Evolutionary conservation across 2,329 filamentous ascomycete species (phyloP), one percentile per base, ranked within the genome.

Genomic region (Cladosporium velox): DNA sequence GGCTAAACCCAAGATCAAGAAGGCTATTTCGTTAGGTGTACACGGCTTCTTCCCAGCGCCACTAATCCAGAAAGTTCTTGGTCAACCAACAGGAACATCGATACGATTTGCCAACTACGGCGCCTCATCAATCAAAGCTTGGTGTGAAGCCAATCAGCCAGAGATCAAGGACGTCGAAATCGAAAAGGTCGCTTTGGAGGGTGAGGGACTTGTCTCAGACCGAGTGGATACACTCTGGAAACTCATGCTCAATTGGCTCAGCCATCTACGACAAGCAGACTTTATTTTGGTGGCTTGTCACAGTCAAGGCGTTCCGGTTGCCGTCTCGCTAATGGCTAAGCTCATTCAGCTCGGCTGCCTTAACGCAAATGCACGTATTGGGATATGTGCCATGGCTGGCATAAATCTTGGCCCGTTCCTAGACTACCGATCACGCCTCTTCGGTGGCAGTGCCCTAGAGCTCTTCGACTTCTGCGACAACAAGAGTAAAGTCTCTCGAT

Each of bases 211-310:
- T 76, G 95, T 99, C 57, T 86, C 86, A 2, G 93, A 98, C 69
- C 87, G 95, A 7, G 92, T 98, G 1, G 91, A 96, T 67, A 91
- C 96, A 47, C 81, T 99, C 7, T 99, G 95, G 95, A 96, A 94
- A 78, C 84, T 98, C 11, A 83, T 99, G 65, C 84, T 97, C 32
- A 97, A 97, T 77, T 97, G 93, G 92, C 91, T 97, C 70, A 92
- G 97, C 44, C 90, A 94, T 69, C 90, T 99, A 35, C 88, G 91
- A 61, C 86, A 86, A 63, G 93, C 95, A 0, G 95, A 99, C 78
- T 89, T 98, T 68, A 89, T 99, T 51, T 79, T 99, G 47, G 82
- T 99, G n/a, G 92, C 92, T 2, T 97, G 93, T 67, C 95, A 99
- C 77, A 96, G 92, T 2, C 95, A 99, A 77, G 95, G 95, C 26